These are phyloP conservation scores for Trichoderma pleuroti DNA, from an alignment of 2,329 filamentous ascomycete genomes.

Conservation along the genomic window DNA sequence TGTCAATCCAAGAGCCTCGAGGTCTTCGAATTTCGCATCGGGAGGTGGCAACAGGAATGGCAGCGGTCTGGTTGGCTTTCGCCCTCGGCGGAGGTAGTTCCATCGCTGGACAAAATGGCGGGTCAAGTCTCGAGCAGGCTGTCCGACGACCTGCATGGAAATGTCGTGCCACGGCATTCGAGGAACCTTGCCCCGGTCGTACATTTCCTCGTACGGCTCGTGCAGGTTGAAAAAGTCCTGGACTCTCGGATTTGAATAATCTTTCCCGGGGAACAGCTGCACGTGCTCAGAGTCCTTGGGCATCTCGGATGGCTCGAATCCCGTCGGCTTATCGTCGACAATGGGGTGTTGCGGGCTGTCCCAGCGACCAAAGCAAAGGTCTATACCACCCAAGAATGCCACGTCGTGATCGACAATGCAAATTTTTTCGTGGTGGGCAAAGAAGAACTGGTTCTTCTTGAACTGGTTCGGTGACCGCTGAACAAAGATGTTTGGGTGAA, in stretches of 20 bases:
- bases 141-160: constrained; percentile 94
- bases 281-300: constrained; percentile 91
- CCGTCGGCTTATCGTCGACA: constrained; percentile 89
- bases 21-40: constrained; percentile 80
- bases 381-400: constrained; percentile 91
- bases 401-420: constrained; percentile 94
- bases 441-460: constrained; percentile 99
- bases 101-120: constrained; percentile 96
- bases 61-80: constrained; percentile 88
- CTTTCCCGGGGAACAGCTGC: constrained; percentile 94
- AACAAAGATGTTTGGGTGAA: constrained; percentile 95
- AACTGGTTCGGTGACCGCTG: constrained; percentile 96
- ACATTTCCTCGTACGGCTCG: constrained; percentile 98
- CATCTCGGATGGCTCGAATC: constrained; percentile 72
- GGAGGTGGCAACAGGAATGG: constrained; percentile 91
- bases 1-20: constrained; percentile 81
- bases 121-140: constrained; percentile 89
- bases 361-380: constrained; percentile 96
- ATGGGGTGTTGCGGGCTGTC: constrained; percentile 91
- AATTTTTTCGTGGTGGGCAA: constrained; percentile 98
- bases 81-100: constrained; percentile 92
- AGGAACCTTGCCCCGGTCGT: constrained; percentile 81
- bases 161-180: constrained; percentile 99
- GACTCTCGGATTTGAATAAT: constrained; percentile 94
- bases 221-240: constrained; percentile 92